phyloP scores from a whole-genome alignment of 2,329 filamentous ascomycete species.

The Alternaria sp. region DNA sequence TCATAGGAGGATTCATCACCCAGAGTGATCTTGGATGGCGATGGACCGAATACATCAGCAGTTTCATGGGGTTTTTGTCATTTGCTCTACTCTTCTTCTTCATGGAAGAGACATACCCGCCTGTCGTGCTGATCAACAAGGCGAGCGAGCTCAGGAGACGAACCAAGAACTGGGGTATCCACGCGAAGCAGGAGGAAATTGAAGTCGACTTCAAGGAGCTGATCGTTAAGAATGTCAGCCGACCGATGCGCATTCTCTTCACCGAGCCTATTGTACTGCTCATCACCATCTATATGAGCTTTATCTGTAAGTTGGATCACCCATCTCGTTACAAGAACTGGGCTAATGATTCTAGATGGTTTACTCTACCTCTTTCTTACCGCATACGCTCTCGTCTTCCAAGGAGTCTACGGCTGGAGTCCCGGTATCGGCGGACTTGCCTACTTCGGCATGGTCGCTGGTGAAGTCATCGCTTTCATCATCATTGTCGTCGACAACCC shows the following conservation, averaged over 20 bases:
- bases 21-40: conserved; percentile 59
- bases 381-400: conserved; percentile 82
- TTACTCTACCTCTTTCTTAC: conserved; percentile 83
- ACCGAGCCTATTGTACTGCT: conserved; percentile 58
- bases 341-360: conserved; percentile 62
- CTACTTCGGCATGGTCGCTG: conserved; percentile 83
- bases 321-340: not conserved
- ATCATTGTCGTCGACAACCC: conserved; percentile 69
- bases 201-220: conserved; percentile 60
- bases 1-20: conserved; percentile 62
- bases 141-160: conserved; percentile 61
- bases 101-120: conserved; percentile 65
- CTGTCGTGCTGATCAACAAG: conserved; percentile 64
- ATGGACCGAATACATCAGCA: conserved; percentile 62
- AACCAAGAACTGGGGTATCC: conserved; percentile 67
- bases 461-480: conserved; percentile 71
- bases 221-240: conserved; percentile 60
- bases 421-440: conserved; percentile 75
- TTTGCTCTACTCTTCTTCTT: conserved; percentile 59
- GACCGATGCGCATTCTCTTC: conserved; percentile 58
- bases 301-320: conserved; percentile 39
- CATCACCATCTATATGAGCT: conserved; percentile 55
- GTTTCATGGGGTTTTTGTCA: conserved; percentile 63
- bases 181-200: conserved; percentile 64
- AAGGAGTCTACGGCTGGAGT: conserved; percentile 71